phyloP scores from a whole-genome alignment of 2,329 filamentous ascomycete genomes.

The Simplicillium aogashimaense region DNA sequence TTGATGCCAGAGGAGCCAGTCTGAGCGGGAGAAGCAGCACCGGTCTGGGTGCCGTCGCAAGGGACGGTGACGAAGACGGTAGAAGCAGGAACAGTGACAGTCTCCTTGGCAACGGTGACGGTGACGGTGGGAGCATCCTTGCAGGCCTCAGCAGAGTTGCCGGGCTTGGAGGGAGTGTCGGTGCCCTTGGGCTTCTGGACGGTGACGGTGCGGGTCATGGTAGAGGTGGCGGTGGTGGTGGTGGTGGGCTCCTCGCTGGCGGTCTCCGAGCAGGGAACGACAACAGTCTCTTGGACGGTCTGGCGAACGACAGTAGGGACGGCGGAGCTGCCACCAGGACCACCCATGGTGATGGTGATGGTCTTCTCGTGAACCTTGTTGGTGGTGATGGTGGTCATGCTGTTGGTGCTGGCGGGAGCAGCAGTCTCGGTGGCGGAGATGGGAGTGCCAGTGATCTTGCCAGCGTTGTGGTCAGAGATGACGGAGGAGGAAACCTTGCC shows the following conservation, averaged over 20 bases:
- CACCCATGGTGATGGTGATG: slow-evolving; percentile 23
- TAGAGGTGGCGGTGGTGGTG: slow-evolving; percentile 26
- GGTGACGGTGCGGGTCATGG: slow-evolving; percentile 23
- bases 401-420: slow-evolving; percentile 1
- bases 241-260: slow-evolving; percentile 20
- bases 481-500: slow-evolving; percentile 28
- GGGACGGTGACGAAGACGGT: slow-evolving; percentile 18
- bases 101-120: slow-evolving; percentile 9
- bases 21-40: slow-evolving; percentile 4
- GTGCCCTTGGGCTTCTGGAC: slow-evolving; percentile 8
- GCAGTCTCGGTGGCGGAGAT: slow-evolving; percentile 12
- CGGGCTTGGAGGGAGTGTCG: slow-evolving; percentile 13
- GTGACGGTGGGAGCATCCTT: slow-evolving; percentile 11
- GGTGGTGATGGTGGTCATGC: slow-evolving; percentile 12
- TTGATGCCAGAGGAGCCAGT: slow-evolving; percentile 6
- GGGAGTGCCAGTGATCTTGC: slow-evolving; percentile 26
- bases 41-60: slow-evolving; percentile 7
- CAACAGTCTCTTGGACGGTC: slow-evolving; percentile 24
- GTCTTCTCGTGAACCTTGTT: slow-evolving; percentile 20
- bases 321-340: slow-evolving; percentile 18
- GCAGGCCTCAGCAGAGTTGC: slow-evolving; percentile 5
- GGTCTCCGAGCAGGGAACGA: slow-evolving; percentile 14
- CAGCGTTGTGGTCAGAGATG: slow-evolving; percentile 23
- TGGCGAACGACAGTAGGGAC: slow-evolving; percentile 33
- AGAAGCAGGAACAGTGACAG: slow-evolving; percentile 12